These are phyloP conservation scores for Kwoniella mangroviensis DNA, from an alignment of 768 basidiomycete genomes.

Conservation along the genomic window DNA sequence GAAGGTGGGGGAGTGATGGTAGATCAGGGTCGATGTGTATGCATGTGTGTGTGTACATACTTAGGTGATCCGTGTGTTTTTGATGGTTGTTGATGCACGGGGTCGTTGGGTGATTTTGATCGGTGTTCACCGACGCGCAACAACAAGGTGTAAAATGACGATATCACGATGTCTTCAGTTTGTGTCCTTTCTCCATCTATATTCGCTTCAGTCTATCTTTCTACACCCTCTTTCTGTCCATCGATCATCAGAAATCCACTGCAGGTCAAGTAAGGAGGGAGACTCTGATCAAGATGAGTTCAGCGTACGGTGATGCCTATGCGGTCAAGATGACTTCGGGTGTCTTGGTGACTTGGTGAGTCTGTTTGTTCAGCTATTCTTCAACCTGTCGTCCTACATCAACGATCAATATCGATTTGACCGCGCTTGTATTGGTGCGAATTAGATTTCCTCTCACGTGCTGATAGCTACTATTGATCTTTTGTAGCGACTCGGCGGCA, in stretches of 20 bases:
- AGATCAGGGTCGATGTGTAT: background rate
- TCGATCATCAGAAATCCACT: too few relatives aligned
- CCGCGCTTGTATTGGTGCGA: too few relatives aligned
- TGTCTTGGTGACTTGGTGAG: conserved; percentile 39
- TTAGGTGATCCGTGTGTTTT: background rate
- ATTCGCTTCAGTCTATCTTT: too few relatives aligned
- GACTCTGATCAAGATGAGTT: conserved; percentile 6
- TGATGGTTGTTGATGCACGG: background rate
- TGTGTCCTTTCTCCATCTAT: too few relatives aligned
- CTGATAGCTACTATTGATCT: too few relatives aligned
- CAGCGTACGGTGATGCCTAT: conserved; percentile 37
- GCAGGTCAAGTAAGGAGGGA: too few relatives aligned
- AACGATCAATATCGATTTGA: too few relatives aligned
- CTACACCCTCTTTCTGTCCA: too few relatives aligned
- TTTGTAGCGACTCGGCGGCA: conserved; percentile 53
- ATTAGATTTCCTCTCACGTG: too few relatives aligned
- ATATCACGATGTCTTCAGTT: too few relatives aligned
- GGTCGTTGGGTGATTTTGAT: background rate
- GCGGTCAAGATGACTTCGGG: conserved; percentile 37
- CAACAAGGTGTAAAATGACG: background rate
- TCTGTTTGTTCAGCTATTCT: background rate
- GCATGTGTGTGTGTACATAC: background rate
- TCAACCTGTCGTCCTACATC: too few relatives aligned
- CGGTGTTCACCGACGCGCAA: background rate
- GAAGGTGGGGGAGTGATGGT: background rate